These are phyloP conservation scores for Trichomonas vaginalis DNA, from an alignment of 208 protist species.

Conservation along the genomic window DNA sequence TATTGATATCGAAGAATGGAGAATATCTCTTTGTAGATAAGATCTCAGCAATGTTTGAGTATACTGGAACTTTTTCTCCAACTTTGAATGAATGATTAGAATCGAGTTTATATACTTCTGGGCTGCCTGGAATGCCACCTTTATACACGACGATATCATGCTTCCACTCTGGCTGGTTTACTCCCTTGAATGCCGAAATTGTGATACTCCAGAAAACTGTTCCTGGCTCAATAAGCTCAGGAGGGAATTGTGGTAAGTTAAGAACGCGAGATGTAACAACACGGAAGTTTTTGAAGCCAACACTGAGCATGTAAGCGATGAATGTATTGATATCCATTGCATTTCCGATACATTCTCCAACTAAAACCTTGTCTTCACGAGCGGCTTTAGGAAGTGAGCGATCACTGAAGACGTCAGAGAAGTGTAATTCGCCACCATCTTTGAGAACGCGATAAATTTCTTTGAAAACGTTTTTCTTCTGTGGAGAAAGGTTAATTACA, in stretches of 20 bases:
- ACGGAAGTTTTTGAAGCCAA: neutral
- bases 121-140: neutral
- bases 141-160: neutral
- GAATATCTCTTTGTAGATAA: neutral
- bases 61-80: neutral
- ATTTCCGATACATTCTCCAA: conserved; percentile 33
- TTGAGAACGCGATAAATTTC: conserved; percentile 24
- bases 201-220: neutral
- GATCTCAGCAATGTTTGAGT: neutral
- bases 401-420: conserved; percentile 28
- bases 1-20: neutral
- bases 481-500: conserved; percentile 34
- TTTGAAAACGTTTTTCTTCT: conserved; percentile 28
- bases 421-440: conserved; percentile 34
- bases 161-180: neutral
- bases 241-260: neutral
- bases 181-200: neutral
- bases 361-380: conserved; percentile 25
- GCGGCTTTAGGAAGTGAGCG: neutral
- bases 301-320: neutral
- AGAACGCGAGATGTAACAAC: neutral
- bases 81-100: neutral
- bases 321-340: neutral
- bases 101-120: neutral
- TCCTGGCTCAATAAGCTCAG: neutral